phyloP scores from a whole-genome alignment of 2,329 filamentous ascomycete species.

The Camptophora hylomeconis region DNA sequence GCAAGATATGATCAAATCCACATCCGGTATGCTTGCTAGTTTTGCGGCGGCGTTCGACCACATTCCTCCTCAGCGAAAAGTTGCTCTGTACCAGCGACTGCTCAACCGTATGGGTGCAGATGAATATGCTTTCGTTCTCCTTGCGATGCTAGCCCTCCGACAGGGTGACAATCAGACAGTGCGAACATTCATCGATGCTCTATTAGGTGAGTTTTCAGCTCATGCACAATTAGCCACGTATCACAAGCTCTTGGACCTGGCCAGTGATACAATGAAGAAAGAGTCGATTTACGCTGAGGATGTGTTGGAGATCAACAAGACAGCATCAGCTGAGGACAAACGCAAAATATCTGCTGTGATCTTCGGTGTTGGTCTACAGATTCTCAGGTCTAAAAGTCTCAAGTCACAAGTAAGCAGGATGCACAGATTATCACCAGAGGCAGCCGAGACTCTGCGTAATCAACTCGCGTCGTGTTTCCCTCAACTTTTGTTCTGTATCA shows the following conservation, averaged over 20 bases:
- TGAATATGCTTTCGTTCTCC: constrained; percentile 76
- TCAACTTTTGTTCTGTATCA: constrained; percentile 9
- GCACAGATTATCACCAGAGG: constrained; percentile 5
- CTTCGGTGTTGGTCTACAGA: constrained; percentile 19
- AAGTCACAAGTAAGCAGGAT: constrained; percentile 8
- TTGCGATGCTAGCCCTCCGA: constrained; percentile 82
- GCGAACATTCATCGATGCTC: constrained; percentile 58
- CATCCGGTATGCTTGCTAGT: constrained; percentile 81
- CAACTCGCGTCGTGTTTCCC: constrained; percentile 17
- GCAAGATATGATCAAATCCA: constrained; percentile 55
- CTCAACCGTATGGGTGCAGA: constrained; percentile 72
- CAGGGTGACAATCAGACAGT: constrained; percentile 67
- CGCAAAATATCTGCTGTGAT: constrained; percentile 30
- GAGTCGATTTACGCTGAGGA: constrained; percentile 61
- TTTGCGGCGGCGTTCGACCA: constrained; percentile 96
- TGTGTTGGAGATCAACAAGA: constrained; percentile 50
- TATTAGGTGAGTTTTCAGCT: constrained; percentile 61
- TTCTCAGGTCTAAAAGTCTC: constrained; percentile 9
- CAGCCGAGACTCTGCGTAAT: constrained; percentile 11
- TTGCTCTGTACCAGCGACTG: constrained; percentile 71
- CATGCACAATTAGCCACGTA: constrained; percentile 63
- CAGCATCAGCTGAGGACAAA: constrained; percentile 7
- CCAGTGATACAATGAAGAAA: constrained; percentile 60
- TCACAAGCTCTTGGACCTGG: constrained; percentile 61
- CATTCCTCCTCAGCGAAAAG: constrained; percentile 73